Base-by-base conservation (phyloP, 192 early-diverging fungal species). In the Coemansia sp. region DNA sequence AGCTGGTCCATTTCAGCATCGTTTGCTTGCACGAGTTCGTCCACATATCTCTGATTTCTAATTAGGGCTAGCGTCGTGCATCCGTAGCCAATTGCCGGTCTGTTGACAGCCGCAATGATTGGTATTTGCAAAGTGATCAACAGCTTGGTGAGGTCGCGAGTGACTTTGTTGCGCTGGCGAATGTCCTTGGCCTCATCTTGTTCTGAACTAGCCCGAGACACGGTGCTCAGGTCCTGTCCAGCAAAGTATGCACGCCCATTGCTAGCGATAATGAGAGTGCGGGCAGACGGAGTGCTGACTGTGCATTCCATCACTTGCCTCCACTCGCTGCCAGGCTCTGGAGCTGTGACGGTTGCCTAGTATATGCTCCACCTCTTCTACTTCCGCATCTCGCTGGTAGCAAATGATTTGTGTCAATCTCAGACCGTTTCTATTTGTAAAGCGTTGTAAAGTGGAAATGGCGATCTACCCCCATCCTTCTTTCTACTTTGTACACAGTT, bases 91-190 rank as follows among this genome's bases (percentile, higher is more conserved):
- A 90, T 83, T 3, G 86, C 89, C 36, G 87, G 87, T 9, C 91
- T 90, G 65, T 93, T 90, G 49, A 91, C 79, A 17, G 87, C 90
- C 17, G 82, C 90, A 64, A 93, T 87, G 11, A 93, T 76, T 10
- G 91, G 71, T 54, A 90, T 88, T 37, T 89, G 91, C 47, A 87
- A 91, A 37, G 84, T 72, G 31, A 93, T 87, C 69, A 90, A 59
- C 4, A 79, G 63, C 45, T 49, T 42, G 40, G 85, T 73, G 35
- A 86, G 60, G 6, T 65, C 46, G 24, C 67, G 57, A 2, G 76
- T 67, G 38, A 84, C 62, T n/a, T 67, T 45, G 58, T 57, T 51
- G 32, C 81, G 62, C 41, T 4, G 32, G n/a, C n/a, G 36, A 20
- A 71, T 49, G 11, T 54, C 56, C 19, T 59, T 24, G 3, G 57